Percentiles rank a stretch among this genome's conserved stretches.
phyloP scores from a whole-genome alignment of 2,329 filamentous ascomycete species.

The Paradendryphiella salina region DNA sequence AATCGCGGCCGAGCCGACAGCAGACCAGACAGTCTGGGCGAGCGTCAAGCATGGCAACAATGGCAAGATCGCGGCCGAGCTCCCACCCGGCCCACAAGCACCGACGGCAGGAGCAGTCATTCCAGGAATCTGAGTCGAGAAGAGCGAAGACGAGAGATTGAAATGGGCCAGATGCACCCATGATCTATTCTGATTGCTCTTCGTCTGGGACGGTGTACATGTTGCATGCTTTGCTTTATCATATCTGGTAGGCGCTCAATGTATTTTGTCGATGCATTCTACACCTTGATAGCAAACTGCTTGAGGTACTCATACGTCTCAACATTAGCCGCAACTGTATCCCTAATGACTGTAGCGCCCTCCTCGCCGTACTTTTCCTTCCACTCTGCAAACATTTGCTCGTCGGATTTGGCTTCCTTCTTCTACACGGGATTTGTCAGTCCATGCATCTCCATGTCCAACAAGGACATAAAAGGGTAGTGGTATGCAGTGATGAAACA shows the following conservation, averaged over 20 bases:
- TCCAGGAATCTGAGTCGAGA: slow-evolving; percentile 45
- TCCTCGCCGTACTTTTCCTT: slow-evolving; percentile 72
- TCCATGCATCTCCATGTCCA: background rate
- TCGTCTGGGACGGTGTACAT: too few species aligned
- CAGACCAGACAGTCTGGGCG: slow-evolving; percentile 35
- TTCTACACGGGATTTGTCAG: slow-evolving; percentile 42
- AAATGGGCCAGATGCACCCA: slow-evolving; percentile 36
- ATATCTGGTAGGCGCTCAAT: too few species aligned
- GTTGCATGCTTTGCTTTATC: too few species aligned
- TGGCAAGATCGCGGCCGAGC: slow-evolving; percentile 39
- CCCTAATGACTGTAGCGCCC: slow-evolving; percentile 68
- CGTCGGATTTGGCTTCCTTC: slow-evolving; percentile 66
- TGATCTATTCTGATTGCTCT: slow-evolving; percentile 1
- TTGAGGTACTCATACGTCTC: slow-evolving; percentile 80
- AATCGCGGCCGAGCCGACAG: slow-evolving; percentile 30
- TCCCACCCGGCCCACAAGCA: slow-evolving; percentile 31
- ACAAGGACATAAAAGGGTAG: background rate
- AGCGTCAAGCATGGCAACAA: slow-evolving; percentile 36
- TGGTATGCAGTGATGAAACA: too few species aligned
- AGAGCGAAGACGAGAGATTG: slow-evolving; percentile 49
- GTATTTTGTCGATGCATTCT: too few species aligned
- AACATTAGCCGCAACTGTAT: slow-evolving; percentile 72
- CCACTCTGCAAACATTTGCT: slow-evolving; percentile 73
- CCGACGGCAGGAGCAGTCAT: slow-evolving; percentile 32
- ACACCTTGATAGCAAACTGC: slow-evolving; percentile 67